Evolutionary conservation across 495 filamentous ascomycete genomes (phyloP).

Genomic region (Podospora bellae-mahoneyi): DNA sequence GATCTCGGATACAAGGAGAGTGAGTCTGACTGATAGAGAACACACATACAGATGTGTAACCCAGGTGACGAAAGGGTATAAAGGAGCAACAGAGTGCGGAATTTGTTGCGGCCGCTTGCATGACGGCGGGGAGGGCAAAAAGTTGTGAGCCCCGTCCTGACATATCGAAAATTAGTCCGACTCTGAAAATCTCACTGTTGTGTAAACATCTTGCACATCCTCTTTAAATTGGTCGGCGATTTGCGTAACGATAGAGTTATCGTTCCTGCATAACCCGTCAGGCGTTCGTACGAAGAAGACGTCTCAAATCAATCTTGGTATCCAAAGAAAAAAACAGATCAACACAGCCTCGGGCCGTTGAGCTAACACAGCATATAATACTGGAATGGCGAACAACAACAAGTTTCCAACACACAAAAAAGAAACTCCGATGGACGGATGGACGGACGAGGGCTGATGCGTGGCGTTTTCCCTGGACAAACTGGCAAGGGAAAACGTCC

Average conservation of each 20-base stretch:
- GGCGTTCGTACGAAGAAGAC: background rate
- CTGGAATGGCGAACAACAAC: background rate
- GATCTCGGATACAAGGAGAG: too few species aligned
- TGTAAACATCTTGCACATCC: slow-evolving; percentile 10
- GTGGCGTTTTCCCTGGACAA: background rate
- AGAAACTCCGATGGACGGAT: background rate
- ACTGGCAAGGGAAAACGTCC: background rate
- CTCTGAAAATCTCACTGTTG: slow-evolving; percentile 10
- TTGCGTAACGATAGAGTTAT: slow-evolving; percentile 28
- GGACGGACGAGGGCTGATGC: background rate
- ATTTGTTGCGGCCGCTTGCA: slow-evolving; percentile 2
- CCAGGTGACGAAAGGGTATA: too few species aligned
- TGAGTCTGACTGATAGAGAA: too few species aligned
- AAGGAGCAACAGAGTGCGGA: background rate
- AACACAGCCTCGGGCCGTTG: background rate
- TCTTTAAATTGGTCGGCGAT: slow-evolving; percentile 31
- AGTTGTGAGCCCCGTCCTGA: slow-evolving; percentile 1
- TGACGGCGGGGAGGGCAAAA: background rate
- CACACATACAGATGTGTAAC: too few species aligned
- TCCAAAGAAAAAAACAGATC: slow-evolving; percentile 10
- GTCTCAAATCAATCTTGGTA: background rate
- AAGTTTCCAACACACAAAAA: background rate
- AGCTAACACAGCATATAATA: slow-evolving; percentile 3
- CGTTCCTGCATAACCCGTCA: slow-evolving; percentile 31
- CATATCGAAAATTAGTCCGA: background rate